Evolutionary conservation across 371 early-diverging fungal species (phyloP), one percentile per base, ranked within the genome.

Genomic region (Mortierella sp.): DNA sequence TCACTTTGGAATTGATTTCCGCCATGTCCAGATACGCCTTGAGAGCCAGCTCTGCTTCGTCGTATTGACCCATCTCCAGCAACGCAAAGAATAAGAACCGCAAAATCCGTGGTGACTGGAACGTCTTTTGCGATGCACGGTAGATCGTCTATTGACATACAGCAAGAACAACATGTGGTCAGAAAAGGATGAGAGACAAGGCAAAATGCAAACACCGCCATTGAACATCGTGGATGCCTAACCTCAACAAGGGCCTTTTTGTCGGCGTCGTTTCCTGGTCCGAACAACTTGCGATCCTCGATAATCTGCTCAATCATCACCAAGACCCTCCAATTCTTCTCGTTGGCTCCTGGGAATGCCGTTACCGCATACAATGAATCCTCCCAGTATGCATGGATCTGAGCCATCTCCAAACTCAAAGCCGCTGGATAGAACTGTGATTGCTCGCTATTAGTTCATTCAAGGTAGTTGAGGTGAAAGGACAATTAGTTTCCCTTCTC

Each of bases 11-110:
- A 26, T 76, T 79, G 52, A 76, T 72, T 66, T 87, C 90, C 11
- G 89, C 88, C 69, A 93, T 76, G 64, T 88, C 81, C 48, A 91
- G 79, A 76, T 95, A 95, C 0, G 94, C 81, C 24, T 87, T 85
- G 0, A 94, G 74, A 13, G 94, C 93, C 77, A 93, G 78, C 29
- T 90, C 89, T 0, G 94, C 95, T 84, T 95, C 95, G 37, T 92
- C 90, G 81, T 90, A 94, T 71, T 95, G 94, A 10, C 95, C 95
- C 26, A 92, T 75, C 22, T 79, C 85, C 13, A 90, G 81, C 22
- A 93, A 86, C 0, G 90, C 87, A 64, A 85, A 85, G 73, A 92
- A 89, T n/a, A 94, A 79, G 72, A 92, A 93, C 0, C 94, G 93
- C 40, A 92, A 70, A 48, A 95, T 88, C 0, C 89, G 85, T 16